Percentiles rank a stretch among this genome's conserved stretches.
These are phyloP conservation scores for Eucalyptus marginata DNA, from an alignment of 345 rosid species.

Conservation along the genomic window DNA sequence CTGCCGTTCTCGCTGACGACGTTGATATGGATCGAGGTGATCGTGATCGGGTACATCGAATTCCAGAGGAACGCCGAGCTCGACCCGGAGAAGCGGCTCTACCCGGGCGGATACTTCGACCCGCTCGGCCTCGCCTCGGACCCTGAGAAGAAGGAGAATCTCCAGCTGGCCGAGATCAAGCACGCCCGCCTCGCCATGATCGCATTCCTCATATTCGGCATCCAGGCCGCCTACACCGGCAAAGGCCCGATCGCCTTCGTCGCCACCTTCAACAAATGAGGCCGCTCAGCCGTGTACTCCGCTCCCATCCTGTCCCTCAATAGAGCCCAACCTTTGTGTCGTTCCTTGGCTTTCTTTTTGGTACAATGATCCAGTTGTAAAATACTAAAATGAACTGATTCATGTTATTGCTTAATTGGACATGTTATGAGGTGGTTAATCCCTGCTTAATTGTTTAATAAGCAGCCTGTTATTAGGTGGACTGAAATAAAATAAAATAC, in stretches of 20 bases:
- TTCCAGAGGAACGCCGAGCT: constrained; percentile 86
- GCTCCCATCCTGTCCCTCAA: neutral
- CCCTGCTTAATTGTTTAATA: neutral
- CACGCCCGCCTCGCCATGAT: constrained; percentile 86
- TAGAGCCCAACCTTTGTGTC: neutral
- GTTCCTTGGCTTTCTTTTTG: neutral
- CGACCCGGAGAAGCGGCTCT: constrained; percentile 64
- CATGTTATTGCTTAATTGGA: neutral
- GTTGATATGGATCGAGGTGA: constrained; percentile 77
- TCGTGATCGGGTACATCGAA: constrained; percentile 85
- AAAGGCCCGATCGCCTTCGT: constrained; percentile 81
- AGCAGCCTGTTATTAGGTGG: neutral
- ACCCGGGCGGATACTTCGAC: constrained; percentile 44
- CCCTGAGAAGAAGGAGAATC: constrained; percentile 51
- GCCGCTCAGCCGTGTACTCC: neutral
- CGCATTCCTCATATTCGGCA: constrained; percentile 65
- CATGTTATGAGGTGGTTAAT: neutral
- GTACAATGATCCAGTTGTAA: neutral
- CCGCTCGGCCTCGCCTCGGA: constrained; percentile 70
- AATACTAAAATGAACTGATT: neutral
- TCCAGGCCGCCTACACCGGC: constrained; percentile 68
- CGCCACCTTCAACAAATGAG: constrained; percentile 45
- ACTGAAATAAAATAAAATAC: neutral
- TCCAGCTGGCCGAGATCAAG: constrained; percentile 77
- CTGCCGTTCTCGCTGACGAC: constrained; percentile 77